Evolutionary conservation across 2,329 filamentous ascomycete genomes (phyloP), one percentile per base, ranked within the genome.

Genomic region (Phialocephala sp.): DNA sequence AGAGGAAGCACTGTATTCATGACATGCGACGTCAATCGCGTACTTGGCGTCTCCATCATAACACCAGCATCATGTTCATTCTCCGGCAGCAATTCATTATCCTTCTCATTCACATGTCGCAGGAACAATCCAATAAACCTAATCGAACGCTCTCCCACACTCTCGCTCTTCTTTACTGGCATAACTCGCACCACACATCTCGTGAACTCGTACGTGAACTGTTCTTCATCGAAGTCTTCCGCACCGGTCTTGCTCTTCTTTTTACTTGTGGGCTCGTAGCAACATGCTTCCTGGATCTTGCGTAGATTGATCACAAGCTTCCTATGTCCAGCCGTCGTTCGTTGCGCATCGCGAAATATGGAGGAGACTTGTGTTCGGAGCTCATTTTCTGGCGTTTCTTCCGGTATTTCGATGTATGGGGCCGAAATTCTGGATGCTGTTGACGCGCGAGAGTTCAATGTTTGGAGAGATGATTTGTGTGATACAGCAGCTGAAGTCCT

Each of bases 61-160:
- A 87, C 85, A 64, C 89, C 89, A 37, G 87, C 88, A 74, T 91
- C 89, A 43, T 91, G 88, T 39, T 90, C 88, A 65, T 87, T 85
- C 24, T 85, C 85, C 15, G 72, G 72, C 39, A 89, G 82, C 22
- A 91, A 80, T 73, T 91, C 89, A 69, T 88, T 89, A 75, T 93
- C 90, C 79, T 89, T 89, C 68, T 89, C 87, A 73, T 85, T 86
- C 24, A 87, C 84, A 75, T 93, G 87, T 69, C 89, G 89, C 72
- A 99, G 80, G 77, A 97, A 99, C 47, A 93, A 82, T n/a, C 92
- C 93, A 68, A 96, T 80, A 76, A 99, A 99, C 55, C 91, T 87
- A 65, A 98, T 87, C 18, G 91, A 86, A 73, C 92, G 89, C 77
- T 98, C 94, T 27, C 93, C 95, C 1, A 92, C 94, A 15, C 87